Conservation (phyloP, 176 grass and related monocot genomes). For the Triticum dicoccoides region DNA sequence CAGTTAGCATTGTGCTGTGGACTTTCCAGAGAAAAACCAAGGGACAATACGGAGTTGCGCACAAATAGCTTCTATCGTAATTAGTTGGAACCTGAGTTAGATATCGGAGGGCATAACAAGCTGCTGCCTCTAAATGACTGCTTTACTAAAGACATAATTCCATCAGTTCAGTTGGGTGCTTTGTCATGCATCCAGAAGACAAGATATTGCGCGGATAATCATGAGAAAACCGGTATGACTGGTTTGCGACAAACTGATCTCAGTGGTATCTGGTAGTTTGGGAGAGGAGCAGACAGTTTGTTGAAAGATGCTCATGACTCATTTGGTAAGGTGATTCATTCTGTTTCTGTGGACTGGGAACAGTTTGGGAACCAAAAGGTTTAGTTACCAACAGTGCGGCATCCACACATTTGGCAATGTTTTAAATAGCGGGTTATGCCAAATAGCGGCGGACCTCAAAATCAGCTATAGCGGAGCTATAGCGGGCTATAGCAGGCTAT, state of each 20-base stretch:
- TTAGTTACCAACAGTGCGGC: not conserved
- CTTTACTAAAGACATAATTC: not conserved
- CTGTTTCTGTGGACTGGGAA: not conserved
- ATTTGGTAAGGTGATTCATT: not conserved
- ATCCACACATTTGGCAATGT: not conserved
- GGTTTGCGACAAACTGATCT: slow-evolving; percentile 19
- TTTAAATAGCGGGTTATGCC: too few species aligned
- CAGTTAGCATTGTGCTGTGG: slow-evolving; percentile 7
- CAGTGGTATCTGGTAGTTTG: not conserved
- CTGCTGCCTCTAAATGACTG: slow-evolving; percentile 9
- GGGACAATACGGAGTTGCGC: not conserved
- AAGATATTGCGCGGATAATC: slow-evolving; percentile 22
- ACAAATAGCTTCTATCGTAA: not conserved
- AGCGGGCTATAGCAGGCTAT: too few species aligned
- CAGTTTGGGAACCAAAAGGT: slow-evolving; percentile 19
- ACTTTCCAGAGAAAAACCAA: slow-evolving; percentile 2
- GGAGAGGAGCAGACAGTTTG: slow-evolving; percentile 14
- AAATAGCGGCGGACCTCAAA: too few species aligned
- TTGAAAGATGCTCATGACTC: not conserved
- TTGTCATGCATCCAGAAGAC: slow-evolving; percentile 14
- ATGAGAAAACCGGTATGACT: not conserved
- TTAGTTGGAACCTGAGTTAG: slow-evolving; percentile 21
- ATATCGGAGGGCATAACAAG: slow-evolving; percentile 4
- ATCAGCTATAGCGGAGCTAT: too few species aligned
- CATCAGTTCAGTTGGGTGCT: not conserved